These are phyloP conservation scores for Phlyctochytrium arcticum DNA, from an alignment of 192 early-diverging fungal genomes.

Conservation along the genomic window DNA sequence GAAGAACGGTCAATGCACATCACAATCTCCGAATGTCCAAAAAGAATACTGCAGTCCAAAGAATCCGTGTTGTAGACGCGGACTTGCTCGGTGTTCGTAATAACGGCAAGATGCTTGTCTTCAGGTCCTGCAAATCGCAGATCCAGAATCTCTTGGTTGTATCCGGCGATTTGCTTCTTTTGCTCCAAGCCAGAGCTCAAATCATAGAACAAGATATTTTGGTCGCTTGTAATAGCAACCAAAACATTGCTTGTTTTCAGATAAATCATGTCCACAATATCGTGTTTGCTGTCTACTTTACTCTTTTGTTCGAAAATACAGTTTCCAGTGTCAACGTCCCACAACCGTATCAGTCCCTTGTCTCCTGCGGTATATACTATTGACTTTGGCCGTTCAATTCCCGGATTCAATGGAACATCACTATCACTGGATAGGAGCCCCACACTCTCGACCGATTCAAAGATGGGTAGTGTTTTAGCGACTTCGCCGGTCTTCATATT, in stretches of 20 bases:
- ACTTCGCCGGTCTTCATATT: constrained; percentile 61
- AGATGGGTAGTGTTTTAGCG: constrained; percentile 79
- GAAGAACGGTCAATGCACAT: constrained; percentile 69
- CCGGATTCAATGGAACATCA: constrained; percentile 1
- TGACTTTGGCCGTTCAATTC: constrained; percentile 23
- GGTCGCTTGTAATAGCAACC: constrained; percentile 79
- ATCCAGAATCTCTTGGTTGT: constrained; percentile 95
- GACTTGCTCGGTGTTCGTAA: constrained; percentile 86
- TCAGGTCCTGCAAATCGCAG: constrained; percentile 69
- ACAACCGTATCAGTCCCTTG: constrained; percentile 74
- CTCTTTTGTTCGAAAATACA: constrained; percentile 62
- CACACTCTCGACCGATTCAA: constrained; percentile 82
- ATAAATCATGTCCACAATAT: constrained; percentile 68
- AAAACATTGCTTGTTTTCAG: constrained; percentile 50
- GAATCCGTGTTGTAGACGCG: constrained; percentile 78
- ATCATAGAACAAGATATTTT: constrained; percentile 82
- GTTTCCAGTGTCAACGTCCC: constrained; percentile 76
- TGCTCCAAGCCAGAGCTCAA: constrained; percentile 38
- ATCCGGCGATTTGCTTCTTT: constrained; percentile 83
- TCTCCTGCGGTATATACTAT: constrained; percentile 87
- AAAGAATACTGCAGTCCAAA: constrained; percentile 78
- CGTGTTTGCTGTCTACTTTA: constrained; percentile 71
- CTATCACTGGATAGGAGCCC: constrained; percentile 61
- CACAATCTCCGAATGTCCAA: constrained; percentile 87
- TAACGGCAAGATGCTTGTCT: constrained; percentile 76